phyloP scores from a whole-genome alignment of 2,329 filamentous ascomycete genomes.

The Thielaviopsis populi region DNA sequence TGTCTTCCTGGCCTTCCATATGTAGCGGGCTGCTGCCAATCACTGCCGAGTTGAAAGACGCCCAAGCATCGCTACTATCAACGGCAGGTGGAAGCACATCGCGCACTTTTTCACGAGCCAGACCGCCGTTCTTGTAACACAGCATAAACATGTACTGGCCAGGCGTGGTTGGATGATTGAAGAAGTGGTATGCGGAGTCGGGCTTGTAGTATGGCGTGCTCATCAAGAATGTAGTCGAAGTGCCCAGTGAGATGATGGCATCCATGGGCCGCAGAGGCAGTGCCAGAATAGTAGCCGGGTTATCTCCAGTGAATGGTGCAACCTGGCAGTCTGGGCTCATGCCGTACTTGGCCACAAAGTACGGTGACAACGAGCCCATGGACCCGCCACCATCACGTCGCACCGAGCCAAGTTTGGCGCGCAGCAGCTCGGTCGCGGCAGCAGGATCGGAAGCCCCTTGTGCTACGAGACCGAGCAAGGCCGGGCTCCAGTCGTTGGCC shows the following conservation, averaged over 20 bases:
- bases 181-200: constrained; percentile 86
- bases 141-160: constrained; percentile 99
- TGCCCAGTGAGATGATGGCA: constrained; percentile 88
- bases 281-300: constrained; percentile 85
- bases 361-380: constrained; percentile 59
- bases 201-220: constrained; percentile 83
- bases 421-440: constrained; percentile 50
- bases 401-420: constrained; percentile 65
- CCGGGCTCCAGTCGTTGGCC: constrained; percentile 55
- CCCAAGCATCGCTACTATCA: constrained; percentile 45
- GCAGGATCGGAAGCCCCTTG: constrained; percentile 37
- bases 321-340: constrained; percentile 63
- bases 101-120: constrained; percentile 79
- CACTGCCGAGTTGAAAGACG: constrained; percentile 61
- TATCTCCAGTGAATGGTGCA: constrained; percentile 85
- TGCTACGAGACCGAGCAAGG: constrained; percentile 60
- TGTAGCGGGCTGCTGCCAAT: constrained; percentile 55
- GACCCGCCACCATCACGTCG: constrained; percentile 64
- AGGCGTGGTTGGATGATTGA: constrained; percentile 86
- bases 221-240: constrained; percentile 95
- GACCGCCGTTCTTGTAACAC: constrained; percentile 95
- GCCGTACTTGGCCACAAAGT: constrained; percentile 66
- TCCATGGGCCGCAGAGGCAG: constrained; percentile 76
- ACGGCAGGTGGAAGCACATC: constrained; percentile 52
- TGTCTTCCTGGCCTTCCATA: constrained; percentile 35